Evolutionary conservation across 208 protist species (phyloP).

Genomic region (Acanthamoeba sp.): DNA sequence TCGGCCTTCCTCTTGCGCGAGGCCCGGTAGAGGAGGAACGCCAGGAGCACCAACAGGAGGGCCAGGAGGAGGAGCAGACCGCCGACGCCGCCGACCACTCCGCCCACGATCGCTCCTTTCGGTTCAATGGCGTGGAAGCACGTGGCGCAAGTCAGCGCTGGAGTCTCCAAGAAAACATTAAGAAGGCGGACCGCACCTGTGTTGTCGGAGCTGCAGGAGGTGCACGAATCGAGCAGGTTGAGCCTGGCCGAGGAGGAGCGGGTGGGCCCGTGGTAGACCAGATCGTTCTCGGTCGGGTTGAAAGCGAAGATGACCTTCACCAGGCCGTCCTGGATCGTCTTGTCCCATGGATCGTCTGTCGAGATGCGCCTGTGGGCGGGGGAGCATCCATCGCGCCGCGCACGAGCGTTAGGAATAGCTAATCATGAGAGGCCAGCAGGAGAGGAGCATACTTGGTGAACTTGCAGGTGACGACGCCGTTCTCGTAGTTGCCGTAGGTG

Average conservation of each 20-base stretch:
- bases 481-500: background rate
- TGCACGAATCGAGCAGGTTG: constrained; percentile 20
- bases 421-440: background rate
- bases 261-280: constrained; percentile 61
- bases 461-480: background rate
- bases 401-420: background rate
- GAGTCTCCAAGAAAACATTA: too few species aligned
- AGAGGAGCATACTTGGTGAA: background rate
- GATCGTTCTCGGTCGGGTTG: constrained; percentile 39
- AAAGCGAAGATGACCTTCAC: constrained; percentile 69
- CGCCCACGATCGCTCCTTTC: constrained; percentile 21
- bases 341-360: constrained; percentile 5
- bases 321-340: constrained; percentile 8
- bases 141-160: too few species aligned
- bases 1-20: background rate
- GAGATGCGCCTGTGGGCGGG: background rate
- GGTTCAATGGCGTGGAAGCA: too few species aligned
- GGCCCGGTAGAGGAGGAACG: too few species aligned
- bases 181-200: too few species aligned
- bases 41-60: background rate
- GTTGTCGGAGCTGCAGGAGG: background rate
- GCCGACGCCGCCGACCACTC: constrained; percentile 15
- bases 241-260: background rate
- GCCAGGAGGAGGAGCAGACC: background rate
- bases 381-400: background rate